Base-by-base conservation (phyloP, 2,329 filamentous ascomycete genomes). In the Colletotrichum liaoningense region DNA sequence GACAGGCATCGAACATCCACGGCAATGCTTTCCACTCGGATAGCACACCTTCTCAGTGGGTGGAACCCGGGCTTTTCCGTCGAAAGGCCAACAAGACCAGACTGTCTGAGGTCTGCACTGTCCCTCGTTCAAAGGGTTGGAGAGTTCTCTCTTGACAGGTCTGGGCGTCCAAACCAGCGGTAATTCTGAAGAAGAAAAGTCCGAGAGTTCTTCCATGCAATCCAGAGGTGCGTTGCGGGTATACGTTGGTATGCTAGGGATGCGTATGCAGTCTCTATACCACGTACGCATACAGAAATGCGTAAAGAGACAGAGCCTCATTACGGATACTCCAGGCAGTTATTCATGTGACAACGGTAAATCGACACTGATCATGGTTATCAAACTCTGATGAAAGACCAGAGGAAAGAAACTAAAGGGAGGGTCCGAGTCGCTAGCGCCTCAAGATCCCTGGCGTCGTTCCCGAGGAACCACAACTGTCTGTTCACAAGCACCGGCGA, bases 111-210 rank as follows among this genome's bases (percentile, higher is more conserved):
- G 19, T 22, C 12, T 46, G 59, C 22, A n/a, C 42, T 62, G 38
- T 38, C 38, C 24, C 42, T 6, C 33, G 33, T 35, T 35, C 30
- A 49, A 22, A 56, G 64, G 63, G 35, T 35, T 24, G 54, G 62
- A 26, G 9, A 9, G 24, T 55, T 6, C 42, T 38, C 4, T 26
- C 38, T 26, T 72, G 69, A 64, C 69, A 72, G 69, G 69, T 72
- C 65, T 72, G 59, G 69, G 66, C 65, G 65, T 72, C 65, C 66
- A 59, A 72, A 55, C 28, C 55, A 68, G 22, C 46, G 30, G 52
- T 28, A 28, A 30, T 11, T 30, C 52, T 30, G 52, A 52, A 55
- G 30, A 35, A 9, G 54, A 24, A 56, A 56, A 14, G 54, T 56
- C 54, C 5, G 54, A 24, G 26, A 56, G 54, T 56, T 28, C 11